These are phyloP conservation scores for Olyra latifolia DNA, from an alignment of 176 grass and related monocot species.

Conservation along the genomic window DNA sequence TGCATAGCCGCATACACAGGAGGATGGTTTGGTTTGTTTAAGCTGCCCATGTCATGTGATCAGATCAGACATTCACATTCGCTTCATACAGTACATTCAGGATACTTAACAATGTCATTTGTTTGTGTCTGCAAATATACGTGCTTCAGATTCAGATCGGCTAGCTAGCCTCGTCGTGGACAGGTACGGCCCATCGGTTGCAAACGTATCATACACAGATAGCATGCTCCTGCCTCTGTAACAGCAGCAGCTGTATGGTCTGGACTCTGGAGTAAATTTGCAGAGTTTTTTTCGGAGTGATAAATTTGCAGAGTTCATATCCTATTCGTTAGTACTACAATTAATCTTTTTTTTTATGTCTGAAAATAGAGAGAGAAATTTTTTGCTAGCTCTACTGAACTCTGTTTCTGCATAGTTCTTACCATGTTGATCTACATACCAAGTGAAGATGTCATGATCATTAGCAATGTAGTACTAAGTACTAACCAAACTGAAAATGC, in stretches of 20 bases:
- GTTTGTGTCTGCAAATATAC: not conserved
- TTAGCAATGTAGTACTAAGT: not conserved
- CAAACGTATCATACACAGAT: not conserved
- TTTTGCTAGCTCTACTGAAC: no score
- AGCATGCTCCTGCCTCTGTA: not conserved
- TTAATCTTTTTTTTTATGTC: not conserved
- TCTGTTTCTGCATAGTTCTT: not conserved
- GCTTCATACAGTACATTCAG: not conserved
- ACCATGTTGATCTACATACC: not conserved
- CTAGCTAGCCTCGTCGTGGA: constrained; percentile 10
- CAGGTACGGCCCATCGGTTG: constrained; percentile 19
- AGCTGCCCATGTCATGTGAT: not conserved
- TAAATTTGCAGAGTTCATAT: not conserved
- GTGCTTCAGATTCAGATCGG: constrained; percentile 32
- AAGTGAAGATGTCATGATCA: not conserved
- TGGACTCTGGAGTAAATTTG: not conserved
- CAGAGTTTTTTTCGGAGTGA: no score
- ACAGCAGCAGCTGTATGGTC: not conserved
- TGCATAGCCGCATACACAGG: not conserved
- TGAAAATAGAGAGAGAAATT: not conserved
- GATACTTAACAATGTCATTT: not conserved
- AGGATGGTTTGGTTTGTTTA: not conserved
- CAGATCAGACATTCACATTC: not conserved
- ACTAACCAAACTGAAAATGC: constrained; percentile 10
- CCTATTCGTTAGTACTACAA: not conserved